Evolutionary conservation across 306 rosid genomes (phyloP).

Genomic region (Delonix regia): DNA sequence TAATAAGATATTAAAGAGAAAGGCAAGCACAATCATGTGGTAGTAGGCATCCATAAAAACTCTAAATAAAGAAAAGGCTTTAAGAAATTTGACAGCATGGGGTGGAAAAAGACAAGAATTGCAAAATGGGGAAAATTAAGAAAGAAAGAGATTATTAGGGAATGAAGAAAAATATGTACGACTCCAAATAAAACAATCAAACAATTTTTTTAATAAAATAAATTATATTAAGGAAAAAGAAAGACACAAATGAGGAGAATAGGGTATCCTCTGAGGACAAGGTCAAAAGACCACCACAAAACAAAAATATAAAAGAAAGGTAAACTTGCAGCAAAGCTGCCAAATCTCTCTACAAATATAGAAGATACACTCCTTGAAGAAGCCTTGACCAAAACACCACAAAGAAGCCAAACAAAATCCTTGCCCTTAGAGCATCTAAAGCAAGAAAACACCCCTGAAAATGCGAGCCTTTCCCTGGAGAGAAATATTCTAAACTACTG

Average conservation of each 20-base stretch:
- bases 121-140: neutral
- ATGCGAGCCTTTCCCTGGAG: neutral
- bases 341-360: neutral
- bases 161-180: neutral
- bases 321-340: neutral
- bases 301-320: neutral
- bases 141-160: neutral
- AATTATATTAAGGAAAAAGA: neutral
- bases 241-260: neutral
- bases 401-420: neutral
- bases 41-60: slow-evolving; percentile 14
- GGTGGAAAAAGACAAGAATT: neutral
- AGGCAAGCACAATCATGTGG: neutral
- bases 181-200: neutral
- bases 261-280: neutral
- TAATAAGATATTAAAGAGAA: slow-evolving; percentile 32
- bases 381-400: neutral
- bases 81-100: neutral
- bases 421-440: no score
- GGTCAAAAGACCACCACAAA: neutral
- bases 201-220: neutral
- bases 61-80: neutral
- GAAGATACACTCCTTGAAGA: neutral
- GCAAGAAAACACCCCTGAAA: neutral
- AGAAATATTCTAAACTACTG: no score